Base-by-base conservation (phyloP, 805 yeast species). In the Scheffersomyces coipomensis region DNA sequence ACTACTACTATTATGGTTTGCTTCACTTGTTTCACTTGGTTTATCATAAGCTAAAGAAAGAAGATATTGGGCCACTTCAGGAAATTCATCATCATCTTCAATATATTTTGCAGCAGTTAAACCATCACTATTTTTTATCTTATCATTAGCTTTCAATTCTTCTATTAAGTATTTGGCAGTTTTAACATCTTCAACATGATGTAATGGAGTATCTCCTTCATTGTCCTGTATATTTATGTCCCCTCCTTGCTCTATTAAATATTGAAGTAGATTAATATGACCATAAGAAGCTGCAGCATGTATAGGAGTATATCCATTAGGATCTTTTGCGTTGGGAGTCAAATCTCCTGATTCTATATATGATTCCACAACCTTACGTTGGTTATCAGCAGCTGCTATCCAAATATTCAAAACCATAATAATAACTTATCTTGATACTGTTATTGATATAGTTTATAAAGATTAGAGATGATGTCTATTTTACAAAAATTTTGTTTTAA, bases 231-330 rank as follows among this genome's bases (percentile, higher is more conserved):
- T 67, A 58, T 93, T 89, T 18, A 89, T 76, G 55, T 93, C 83
- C 5, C 97, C 98, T 7, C 86, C 86, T 15, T 63, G 49, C 4
- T 50, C 49, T 4, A 85, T 59, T 33, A 88, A 68, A 46, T 74
- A 76, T 40, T 65, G 59, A 27, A 93, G 66, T 29, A 93, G 66
- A 8, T 84, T 89, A 2, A 64, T 51, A 56, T 91, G 90, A 7
- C 91, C 91, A 60, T 93, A 93, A 1, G 97, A 85, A 2, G 95
- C 95, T 1, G 99, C 98, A 0, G 99, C 99, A 60, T 93, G 99
- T 10, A 93, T 75, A 5, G 99, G 95, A 0, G 98, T 91, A 62
- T 95, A 93, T 1, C 99, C 99, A 53, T 90, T 88, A 1, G 87
- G 85, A 60, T 93, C 99, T 46, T 83, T 79, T 5, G 84, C 75